These are phyloP conservation scores for Pythium plurisporium DNA, from an alignment of 352 stramenopile species.

Conservation along the genomic window DNA sequence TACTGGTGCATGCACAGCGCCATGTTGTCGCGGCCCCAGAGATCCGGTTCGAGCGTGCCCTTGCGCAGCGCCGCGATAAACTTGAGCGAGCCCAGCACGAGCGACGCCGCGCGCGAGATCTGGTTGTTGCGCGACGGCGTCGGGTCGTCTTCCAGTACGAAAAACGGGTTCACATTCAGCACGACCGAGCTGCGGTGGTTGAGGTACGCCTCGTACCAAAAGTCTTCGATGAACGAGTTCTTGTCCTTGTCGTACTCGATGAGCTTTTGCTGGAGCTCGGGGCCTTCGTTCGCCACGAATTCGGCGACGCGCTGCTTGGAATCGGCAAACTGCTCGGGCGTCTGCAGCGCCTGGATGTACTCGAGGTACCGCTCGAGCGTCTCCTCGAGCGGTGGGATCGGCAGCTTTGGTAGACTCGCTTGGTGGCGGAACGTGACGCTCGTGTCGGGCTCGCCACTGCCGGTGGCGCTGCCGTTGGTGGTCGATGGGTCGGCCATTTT, in stretches of 20 bases:
- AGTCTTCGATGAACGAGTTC: slow-evolving; percentile 87
- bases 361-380: slow-evolving; percentile 75
- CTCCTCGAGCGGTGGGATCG: slow-evolving; percentile 79
- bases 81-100: slow-evolving; percentile 90
- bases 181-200: slow-evolving; percentile 90
- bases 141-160: slow-evolving; percentile 91
- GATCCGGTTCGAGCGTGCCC: slow-evolving; percentile 90
- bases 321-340: slow-evolving; percentile 48
- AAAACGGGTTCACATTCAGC: slow-evolving; percentile 97
- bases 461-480: slow-evolving; percentile 4
- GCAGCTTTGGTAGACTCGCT: slow-evolving; percentile 68
- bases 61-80: slow-evolving; percentile 88
- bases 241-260: slow-evolving; percentile 73
- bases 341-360: slow-evolving; percentile 73
- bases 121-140: slow-evolving; percentile 88
- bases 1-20: slow-evolving; percentile 97
- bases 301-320: slow-evolving; percentile 47
- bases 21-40: slow-evolving; percentile 70
- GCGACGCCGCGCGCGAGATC: slow-evolving; percentile 81
- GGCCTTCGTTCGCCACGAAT: slow-evolving; percentile 71
- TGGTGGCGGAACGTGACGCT: slow-evolving; percentile 73
- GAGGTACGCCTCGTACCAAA: slow-evolving; percentile 96
- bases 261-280: slow-evolving; percentile 61
- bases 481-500: too few relatives aligned
- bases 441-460: slow-evolving; percentile 6